Conservation (phyloP, 148 eudicot genomes). For the Talinum fruticosum region DNA sequence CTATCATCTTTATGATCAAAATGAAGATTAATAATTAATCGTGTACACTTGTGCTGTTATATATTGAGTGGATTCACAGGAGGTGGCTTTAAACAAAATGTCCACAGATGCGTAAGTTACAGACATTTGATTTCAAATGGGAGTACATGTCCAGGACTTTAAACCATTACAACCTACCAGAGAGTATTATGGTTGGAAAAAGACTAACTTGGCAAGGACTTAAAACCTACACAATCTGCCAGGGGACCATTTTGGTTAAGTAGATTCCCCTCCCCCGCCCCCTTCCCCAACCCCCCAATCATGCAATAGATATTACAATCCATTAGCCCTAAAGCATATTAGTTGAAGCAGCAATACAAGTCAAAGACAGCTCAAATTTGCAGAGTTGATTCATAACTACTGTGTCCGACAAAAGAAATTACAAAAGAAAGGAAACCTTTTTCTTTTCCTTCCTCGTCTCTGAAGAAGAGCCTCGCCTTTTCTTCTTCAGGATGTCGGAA, state of each 20-base stretch:
- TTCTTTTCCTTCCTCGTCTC: constrained; percentile 50
- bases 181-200: neutral
- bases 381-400: neutral
- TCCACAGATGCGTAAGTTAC: neutral
- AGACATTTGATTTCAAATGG: neutral
- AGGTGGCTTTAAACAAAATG: neutral
- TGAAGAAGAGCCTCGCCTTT: constrained; percentile 30
- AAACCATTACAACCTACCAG: neutral
- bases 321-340: neutral
- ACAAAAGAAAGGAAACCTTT: constrained; percentile 48
- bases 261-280: neutral
- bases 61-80: neutral
- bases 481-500: constrained; percentile 25
- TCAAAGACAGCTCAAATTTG: neutral
- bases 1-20: neutral
- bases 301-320: neutral
- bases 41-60: neutral
- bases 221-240: neutral
- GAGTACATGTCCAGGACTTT: neutral
- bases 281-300: neutral
- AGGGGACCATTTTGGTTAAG: neutral
- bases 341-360: neutral
- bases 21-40: neutral
- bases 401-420: constrained; percentile 3
- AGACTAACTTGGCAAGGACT: neutral